A percentile compares a stretch with the other conserved stretches of the same genome.
Conservation (phyloP, 805 yeast species). For the Saccharomycopsis amapae region DNA sequence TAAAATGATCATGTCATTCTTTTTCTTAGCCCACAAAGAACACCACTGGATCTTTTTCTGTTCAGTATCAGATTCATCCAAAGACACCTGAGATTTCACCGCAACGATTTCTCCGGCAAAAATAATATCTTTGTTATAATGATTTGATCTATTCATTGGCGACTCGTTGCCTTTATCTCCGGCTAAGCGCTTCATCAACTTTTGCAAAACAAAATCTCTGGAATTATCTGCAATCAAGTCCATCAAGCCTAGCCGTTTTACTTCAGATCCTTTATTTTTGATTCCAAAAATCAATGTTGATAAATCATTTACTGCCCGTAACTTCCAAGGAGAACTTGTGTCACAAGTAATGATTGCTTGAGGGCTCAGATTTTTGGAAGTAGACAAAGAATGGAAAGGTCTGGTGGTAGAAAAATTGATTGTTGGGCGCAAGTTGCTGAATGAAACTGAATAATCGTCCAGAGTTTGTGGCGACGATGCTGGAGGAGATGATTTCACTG, state of each 20-base stretch:
- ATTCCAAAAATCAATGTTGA: conserved; percentile 86
- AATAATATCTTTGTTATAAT: conserved; percentile 38
- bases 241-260: conserved; percentile 57
- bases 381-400: conserved; percentile 56
- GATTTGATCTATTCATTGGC: conserved; percentile 27
- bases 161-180: conserved; percentile 12
- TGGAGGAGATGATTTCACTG: conserved; percentile 6
- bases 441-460: not conserved
- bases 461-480: not conserved
- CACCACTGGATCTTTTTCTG: conserved; percentile 62
- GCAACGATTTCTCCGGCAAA: conserved; percentile 85
- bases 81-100: conserved; percentile 53
- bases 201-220: conserved; percentile 57
- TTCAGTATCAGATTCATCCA: conserved; percentile 23
- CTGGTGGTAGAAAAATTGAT: conserved; percentile 29
- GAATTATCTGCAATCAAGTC: conserved; percentile 76
- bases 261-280: conserved; percentile 43
- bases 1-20: conserved; percentile 64
- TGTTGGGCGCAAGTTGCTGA: not conserved
- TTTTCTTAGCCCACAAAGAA: conserved; percentile 82
- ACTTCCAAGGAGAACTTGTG: conserved; percentile 65
- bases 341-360: conserved; percentile 84
- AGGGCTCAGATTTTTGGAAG: conserved; percentile 65
- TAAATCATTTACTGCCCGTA: conserved; percentile 81
- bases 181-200: conserved; percentile 31